A percentile compares a stretch with the other conserved stretches of the same genome.
These are phyloP conservation scores for Aspergillus hortae DNA, from an alignment of 2,329 filamentous ascomycete species.

Conservation along the genomic window DNA sequence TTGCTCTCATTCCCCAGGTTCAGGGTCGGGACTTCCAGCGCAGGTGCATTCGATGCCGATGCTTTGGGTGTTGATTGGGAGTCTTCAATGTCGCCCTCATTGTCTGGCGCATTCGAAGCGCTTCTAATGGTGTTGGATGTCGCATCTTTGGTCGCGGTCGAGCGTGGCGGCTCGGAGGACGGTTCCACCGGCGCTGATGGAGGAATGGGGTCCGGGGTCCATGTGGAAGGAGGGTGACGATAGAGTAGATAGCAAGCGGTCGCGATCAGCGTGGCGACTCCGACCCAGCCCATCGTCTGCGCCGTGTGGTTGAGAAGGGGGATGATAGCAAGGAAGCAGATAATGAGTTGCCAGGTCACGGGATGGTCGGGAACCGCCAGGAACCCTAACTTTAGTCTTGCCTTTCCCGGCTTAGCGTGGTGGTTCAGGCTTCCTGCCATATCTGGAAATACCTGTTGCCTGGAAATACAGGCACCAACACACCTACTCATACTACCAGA, in stretches of 20 bases:
- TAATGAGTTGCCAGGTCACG: too few species aligned
- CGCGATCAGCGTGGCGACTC: conserved; percentile 35
- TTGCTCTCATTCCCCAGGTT: conserved; percentile 25
- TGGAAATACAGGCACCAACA: too few species aligned
- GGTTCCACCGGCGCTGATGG: conserved; percentile 15
- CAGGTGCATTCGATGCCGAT: conserved; percentile 21
- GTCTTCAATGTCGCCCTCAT: conserved; percentile 18
- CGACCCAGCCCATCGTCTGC: conserved; percentile 41
- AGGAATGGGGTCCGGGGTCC: conserved; percentile 21
- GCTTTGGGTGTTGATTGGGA: conserved; percentile 37
- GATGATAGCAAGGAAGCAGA: too few species aligned
- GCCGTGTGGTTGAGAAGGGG: neutral
- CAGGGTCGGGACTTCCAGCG: conserved; percentile 30
- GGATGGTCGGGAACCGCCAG: too few species aligned
- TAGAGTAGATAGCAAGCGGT: conserved; percentile 41
- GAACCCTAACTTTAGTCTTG: too few species aligned
- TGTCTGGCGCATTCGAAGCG: neutral
- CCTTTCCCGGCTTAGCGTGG: too few species aligned
- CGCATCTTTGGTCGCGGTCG: conserved; percentile 11
- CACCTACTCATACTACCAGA: too few species aligned
- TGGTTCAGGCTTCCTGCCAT: too few species aligned
- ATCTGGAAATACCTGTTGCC: too few species aligned
- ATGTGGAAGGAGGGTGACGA: conserved; percentile 34
- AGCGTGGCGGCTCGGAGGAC: conserved; percentile 8
- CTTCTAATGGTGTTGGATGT: conserved; percentile 9